Percentiles rank a stretch among this genome's conserved stretches.
Evolutionary conservation across 139 green algal species (phyloP).

Genomic region (Micromonas commoda): DNA sequence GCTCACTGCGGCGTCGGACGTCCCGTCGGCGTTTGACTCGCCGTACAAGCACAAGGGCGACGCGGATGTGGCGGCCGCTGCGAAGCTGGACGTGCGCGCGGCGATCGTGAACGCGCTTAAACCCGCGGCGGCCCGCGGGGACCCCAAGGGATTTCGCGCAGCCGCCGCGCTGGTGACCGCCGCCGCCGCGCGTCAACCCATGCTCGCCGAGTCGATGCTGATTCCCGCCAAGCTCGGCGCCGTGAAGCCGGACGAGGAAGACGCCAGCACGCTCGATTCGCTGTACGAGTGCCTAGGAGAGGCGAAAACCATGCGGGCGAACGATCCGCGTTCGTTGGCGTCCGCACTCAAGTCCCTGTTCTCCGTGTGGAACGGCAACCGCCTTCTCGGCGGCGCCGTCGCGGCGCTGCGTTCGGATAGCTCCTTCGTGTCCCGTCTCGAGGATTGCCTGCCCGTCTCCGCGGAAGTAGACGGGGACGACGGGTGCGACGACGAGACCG

Average conservation of each 20-base stretch:
- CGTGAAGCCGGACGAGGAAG: neutral
- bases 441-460: neutral
- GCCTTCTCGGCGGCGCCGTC: neutral
- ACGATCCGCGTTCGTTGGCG: neutral
- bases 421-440: neutral
- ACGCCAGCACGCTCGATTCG: neutral
- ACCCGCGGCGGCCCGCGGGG: neutral
- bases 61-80: neutral
- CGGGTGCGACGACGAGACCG: neutral
- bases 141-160: neutral
- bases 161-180: neutral
- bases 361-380: neutral
- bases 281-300: neutral
- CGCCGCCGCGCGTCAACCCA: neutral
- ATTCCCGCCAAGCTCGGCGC: neutral
- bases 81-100: neutral
- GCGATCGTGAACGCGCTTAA: slow-evolving; percentile 9
- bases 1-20: neutral
- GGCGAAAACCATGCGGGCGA: neutral
- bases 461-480: neutral
- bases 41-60: neutral
- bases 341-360: neutral
- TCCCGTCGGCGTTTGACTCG: neutral
- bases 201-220: neutral
- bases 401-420: neutral